Conservation (phyloP, 257 asterid genomes). For the Primulina eburnea region DNA sequence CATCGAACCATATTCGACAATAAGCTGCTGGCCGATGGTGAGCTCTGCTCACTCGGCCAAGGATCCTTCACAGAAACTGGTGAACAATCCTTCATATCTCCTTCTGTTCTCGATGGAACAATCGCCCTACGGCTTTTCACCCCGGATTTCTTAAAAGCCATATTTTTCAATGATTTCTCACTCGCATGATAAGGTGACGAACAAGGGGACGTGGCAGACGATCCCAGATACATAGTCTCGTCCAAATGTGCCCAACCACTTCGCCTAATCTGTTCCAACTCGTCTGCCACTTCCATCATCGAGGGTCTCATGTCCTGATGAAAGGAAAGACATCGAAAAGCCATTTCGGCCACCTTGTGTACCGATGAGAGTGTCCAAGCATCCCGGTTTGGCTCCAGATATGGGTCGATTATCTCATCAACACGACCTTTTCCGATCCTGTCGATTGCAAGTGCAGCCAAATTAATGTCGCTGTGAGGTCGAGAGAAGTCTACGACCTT, state of each 20-base stretch:
- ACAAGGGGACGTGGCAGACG: conserved; percentile 64
- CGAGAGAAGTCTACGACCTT: conserved; percentile 86
- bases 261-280: conserved; percentile 77
- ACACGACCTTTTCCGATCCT: conserved; percentile 77
- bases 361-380: conserved; percentile 91
- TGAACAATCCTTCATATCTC: conserved; percentile 46
- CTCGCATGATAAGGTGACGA: conserved; percentile 65
- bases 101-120: conserved; percentile 38
- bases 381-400: conserved; percentile 73
- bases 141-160: conserved; percentile 34
- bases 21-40: conserved; percentile 79
- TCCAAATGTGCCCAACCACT: conserved; percentile 78
- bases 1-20: conserved; percentile 42
- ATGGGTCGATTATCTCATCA: conserved; percentile 81
- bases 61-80: conserved; percentile 80
- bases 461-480: conserved; percentile 68
- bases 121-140: conserved; percentile 51
- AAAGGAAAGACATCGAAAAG: conserved; percentile 88
- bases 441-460: conserved; percentile 83
- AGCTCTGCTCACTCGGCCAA: conserved; percentile 77
- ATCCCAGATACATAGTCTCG: conserved; percentile 44
- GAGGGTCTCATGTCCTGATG: conserved; percentile 92
- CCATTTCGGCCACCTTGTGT: conserved; percentile 81
- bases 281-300: conserved; percentile 91
- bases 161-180: conserved; percentile 51